These are phyloP conservation scores for Wickerhamiella occidentalis DNA, from an alignment of 805 yeast genomes.

Conservation along the genomic window DNA sequence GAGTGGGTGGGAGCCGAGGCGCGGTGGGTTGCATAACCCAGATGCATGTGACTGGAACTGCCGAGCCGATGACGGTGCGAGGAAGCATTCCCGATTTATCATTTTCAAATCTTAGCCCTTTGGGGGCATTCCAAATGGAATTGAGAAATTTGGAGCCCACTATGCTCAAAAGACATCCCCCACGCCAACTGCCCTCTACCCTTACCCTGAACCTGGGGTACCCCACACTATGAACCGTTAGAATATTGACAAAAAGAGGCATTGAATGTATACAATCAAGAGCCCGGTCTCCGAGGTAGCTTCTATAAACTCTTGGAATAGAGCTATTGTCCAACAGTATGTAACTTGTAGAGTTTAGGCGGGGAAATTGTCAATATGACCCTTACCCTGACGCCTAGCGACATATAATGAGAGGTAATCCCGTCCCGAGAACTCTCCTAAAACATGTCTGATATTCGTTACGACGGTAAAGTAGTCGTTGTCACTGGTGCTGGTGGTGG, in stretches of 20 bases:
- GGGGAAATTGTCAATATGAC: background rate
- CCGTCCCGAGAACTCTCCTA: background rate
- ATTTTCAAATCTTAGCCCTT: no score
- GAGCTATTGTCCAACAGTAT: no score
- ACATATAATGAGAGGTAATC: constrained; percentile 4
- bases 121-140: background rate
- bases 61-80: background rate
- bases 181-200: background rate
- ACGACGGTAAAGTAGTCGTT: constrained; percentile 77
- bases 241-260: background rate
- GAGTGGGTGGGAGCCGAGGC: constrained; percentile 3
- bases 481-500: constrained; percentile 99
- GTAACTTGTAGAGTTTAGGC: background rate
- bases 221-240: constrained; percentile 1
- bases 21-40: background rate
- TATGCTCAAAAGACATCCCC: background rate
- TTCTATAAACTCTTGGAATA: no score
- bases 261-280: background rate
- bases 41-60: background rate
- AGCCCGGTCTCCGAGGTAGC: no score
- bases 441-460: constrained; percentile 31
- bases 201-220: constrained; percentile 10
- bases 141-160: background rate
- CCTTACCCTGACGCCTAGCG: constrained; percentile 4
- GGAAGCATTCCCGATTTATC: background rate